Evolutionary conservation across 2,329 filamentous ascomycete genomes (phyloP).

Genomic region (Fusarium lyarnte): DNA sequence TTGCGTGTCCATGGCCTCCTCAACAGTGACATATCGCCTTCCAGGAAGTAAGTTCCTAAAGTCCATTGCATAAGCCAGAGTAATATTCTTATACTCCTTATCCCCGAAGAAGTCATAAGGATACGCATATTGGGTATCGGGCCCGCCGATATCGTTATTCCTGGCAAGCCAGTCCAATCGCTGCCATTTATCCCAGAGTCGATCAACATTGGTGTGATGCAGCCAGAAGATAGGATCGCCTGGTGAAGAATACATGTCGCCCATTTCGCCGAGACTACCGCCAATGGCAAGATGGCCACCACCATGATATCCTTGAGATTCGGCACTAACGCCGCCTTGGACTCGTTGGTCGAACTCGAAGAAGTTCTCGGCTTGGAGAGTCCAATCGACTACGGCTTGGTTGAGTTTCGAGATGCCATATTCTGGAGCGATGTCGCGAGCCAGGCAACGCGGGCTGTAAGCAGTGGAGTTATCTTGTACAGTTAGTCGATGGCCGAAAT

Average conservation of each 20-base stretch:
- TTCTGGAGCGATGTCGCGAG: neutral
- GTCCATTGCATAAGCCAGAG: neutral
- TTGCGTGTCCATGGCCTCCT: neutral
- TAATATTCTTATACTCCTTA: neutral
- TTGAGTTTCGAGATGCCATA: neutral
- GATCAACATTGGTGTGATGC: neutral
- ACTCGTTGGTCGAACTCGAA: rapidly evolving
- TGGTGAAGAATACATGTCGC: neutral
- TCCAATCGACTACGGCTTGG: neutral
- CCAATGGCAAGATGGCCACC: neutral
- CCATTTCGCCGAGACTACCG: neutral
- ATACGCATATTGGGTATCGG: neutral
- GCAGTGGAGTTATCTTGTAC: rapidly evolving
- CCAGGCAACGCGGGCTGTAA: neutral
- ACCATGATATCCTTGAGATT: neutral
- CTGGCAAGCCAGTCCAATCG: neutral
- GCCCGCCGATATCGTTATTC: neutral
- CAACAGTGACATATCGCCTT: neutral
- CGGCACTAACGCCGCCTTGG: neutral
- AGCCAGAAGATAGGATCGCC: neutral
- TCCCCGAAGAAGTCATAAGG: neutral
- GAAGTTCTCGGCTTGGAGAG: neutral
- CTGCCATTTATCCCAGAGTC: neutral
- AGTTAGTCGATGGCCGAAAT: rapidly evolving
- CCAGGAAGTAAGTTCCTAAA: neutral